Evolutionary conservation across 495 filamentous ascomycete species (phyloP).

Genomic region (Penicillium bovifimosum): DNA sequence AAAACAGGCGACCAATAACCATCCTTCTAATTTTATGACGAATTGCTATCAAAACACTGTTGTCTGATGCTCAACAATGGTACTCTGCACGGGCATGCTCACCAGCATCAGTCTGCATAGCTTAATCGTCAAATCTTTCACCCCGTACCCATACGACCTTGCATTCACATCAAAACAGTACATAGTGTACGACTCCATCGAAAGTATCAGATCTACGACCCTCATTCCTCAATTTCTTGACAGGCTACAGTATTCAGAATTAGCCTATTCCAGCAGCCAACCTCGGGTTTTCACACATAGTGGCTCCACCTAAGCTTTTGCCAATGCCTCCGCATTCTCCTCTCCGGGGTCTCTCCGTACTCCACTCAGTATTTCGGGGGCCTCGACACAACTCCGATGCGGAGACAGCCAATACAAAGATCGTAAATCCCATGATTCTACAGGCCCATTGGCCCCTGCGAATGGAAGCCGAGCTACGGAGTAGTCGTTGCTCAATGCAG

Average conservation of each 20-base stretch:
- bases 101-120: no score
- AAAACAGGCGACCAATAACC: not conserved
- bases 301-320: constrained; percentile 9
- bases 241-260: no score
- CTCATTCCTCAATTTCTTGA: no score
- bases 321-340: constrained; percentile 5
- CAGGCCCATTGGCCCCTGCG: not conserved
- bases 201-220: no score
- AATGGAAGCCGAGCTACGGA: not conserved
- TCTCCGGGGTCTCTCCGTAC: not conserved
- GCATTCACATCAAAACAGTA: no score
- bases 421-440: not conserved
- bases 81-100: no score
- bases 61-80: no score
- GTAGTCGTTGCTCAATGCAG: not conserved
- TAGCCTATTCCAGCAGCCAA: not conserved
- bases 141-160: no score
- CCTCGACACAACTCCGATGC: not conserved
- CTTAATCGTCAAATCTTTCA: no score
- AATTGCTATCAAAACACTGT: no score
- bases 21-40: not conserved
- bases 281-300: not conserved
- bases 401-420: not conserved
- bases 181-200: no score
- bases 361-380: not conserved